A percentile compares a stretch with the other conserved stretches of the same genome.
These are phyloP conservation scores for Claviceps capensis DNA, from an alignment of 2,329 filamentous ascomycete species.

Conservation along the genomic window DNA sequence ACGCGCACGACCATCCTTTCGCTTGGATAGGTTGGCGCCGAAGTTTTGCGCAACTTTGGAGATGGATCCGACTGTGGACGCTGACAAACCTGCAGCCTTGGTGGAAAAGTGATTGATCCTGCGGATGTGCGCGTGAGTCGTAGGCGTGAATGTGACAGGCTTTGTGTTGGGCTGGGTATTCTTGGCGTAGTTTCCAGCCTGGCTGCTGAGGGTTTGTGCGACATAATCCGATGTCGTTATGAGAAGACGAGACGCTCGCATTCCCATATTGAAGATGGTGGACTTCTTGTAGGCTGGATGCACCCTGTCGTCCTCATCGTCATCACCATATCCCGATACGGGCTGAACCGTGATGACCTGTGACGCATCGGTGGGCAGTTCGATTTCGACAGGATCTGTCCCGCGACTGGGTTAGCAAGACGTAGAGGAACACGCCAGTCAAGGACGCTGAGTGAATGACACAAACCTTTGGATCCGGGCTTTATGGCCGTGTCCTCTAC, in stretches of 20 bases:
- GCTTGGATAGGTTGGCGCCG: slow-evolving; percentile 54
- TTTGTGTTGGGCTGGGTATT: slow-evolving; percentile 65
- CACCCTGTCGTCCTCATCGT: slow-evolving; percentile 36
- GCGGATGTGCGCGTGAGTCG: slow-evolving; percentile 72
- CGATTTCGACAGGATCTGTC: slow-evolving; percentile 62
- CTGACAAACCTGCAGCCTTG: slow-evolving; percentile 63
- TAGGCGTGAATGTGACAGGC: slow-evolving; percentile 75
- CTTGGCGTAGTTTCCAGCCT: slow-evolving; percentile 68
- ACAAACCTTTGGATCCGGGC: slow-evolving; percentile 76
- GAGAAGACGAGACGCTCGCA: slow-evolving; percentile 78
- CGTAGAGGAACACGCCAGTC: not conserved
- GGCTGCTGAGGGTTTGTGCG: slow-evolving; percentile 60
- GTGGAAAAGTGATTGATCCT: slow-evolving; percentile 81
- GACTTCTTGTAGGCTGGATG: slow-evolving; percentile 91
- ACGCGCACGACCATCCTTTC: slow-evolving; percentile 37
- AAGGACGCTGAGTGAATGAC: not conserved
- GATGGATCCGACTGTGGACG: slow-evolving; percentile 78
- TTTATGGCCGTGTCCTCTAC: slow-evolving; percentile 63
- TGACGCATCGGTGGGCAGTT: slow-evolving; percentile 53
- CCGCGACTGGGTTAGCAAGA: not conserved
- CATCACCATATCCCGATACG: slow-evolving; percentile 38
- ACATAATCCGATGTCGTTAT: slow-evolving; percentile 76
- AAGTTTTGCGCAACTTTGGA: slow-evolving; percentile 78
- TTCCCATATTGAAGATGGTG: slow-evolving; percentile 72
- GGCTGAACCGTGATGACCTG: slow-evolving; percentile 53